Evolutionary conservation across 768 basidiomycete species (phyloP).

Genomic region (Suillus cothurnatus): DNA sequence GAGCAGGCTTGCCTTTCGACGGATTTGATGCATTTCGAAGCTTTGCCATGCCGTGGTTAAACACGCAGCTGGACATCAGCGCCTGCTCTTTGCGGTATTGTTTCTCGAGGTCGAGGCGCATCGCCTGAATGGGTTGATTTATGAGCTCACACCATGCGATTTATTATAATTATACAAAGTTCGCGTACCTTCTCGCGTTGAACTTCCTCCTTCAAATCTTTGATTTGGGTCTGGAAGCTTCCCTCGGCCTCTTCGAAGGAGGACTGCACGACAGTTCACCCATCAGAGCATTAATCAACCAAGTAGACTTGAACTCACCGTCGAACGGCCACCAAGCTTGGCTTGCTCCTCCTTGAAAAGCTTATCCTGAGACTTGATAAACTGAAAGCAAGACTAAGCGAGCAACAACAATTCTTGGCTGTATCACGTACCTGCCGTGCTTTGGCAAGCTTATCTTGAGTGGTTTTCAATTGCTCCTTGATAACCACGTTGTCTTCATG

Average conservation of each 20-base stretch:
- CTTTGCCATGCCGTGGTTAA: slow-evolving; percentile 66
- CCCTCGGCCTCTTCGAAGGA: slow-evolving; percentile 75
- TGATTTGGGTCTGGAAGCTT: slow-evolving; percentile 64
- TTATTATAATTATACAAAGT: neutral
- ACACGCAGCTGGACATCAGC: slow-evolving; percentile 77
- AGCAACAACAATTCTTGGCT: neutral
- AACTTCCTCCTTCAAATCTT: slow-evolving; percentile 66
- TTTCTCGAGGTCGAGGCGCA: slow-evolving; percentile 53
- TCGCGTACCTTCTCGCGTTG: slow-evolving; percentile 52
- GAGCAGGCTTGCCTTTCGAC: slow-evolving; percentile 46
- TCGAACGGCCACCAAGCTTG: slow-evolving; percentile 46
- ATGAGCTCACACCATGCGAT: neutral
- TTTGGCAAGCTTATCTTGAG: slow-evolving; percentile 77
- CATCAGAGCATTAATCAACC: slow-evolving; percentile 14
- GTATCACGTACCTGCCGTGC: slow-evolving; percentile 65
- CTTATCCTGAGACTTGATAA: slow-evolving; percentile 92
- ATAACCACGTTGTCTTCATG: slow-evolving; percentile 77
- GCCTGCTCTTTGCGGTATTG: slow-evolving; percentile 78
- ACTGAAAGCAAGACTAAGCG: slow-evolving; percentile 45
- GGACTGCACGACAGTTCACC: slow-evolving; percentile 33
- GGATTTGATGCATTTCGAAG: slow-evolving; percentile 61
- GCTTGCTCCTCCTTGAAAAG: slow-evolving; percentile 82
- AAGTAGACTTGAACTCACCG: slow-evolving; percentile 39
- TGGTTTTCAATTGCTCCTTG: slow-evolving; percentile 70
- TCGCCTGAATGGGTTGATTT: slow-evolving; percentile 37